Base-by-base conservation (phyloP, 2,329 filamentous ascomycete species). In the Cytospora leucostoma region DNA sequence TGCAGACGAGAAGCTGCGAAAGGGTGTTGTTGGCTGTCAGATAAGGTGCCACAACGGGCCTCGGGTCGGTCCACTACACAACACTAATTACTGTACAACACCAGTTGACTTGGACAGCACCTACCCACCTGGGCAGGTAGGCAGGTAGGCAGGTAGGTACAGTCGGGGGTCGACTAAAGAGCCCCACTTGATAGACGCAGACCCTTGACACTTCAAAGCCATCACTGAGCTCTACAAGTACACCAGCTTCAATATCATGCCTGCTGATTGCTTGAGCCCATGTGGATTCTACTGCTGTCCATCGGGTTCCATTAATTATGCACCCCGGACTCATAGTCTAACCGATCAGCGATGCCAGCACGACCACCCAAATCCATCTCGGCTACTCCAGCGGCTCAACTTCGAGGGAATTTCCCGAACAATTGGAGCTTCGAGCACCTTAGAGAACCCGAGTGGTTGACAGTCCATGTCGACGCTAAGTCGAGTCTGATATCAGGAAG, bases 221-320 rank as follows among this genome's bases (percentile, higher is more conserved):
- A n/a, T 21, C 19, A 19, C 21, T 47, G 8, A 6, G 8, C 35
- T 8, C 35, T 37, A 47, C 44, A 17, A 47, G 4, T 10, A 5
- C 21, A 8, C 19, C 44, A 4, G 40, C 3, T 6, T 10, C 40
- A 21, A 1, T 17, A 47, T 19, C n/a, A 47, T 37, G 8, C n/a
- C 44, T 47, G 5, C n/a, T 47, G 44, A 21, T 47, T 47, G 44
- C 44, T 19, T 47, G 12, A 47, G 7, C n/a, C n/a, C n/a, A 47
- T 21, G 8, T 21, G 11, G 59, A 27, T 63, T 60, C 56, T 38
- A 57, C 34, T 19, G 37, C 35, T 13, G 37, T 61, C 47, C 13
- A 61, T 37, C 7, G 62, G 66, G 38, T 58, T 62, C 60, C 19
- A 47, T 19, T 15, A 19, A 3, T 47, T 4, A 11, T 5, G 17